Conservation (phyloP, 495 filamentous ascomycete species). For the Aspergillus cavernicola region DNA sequence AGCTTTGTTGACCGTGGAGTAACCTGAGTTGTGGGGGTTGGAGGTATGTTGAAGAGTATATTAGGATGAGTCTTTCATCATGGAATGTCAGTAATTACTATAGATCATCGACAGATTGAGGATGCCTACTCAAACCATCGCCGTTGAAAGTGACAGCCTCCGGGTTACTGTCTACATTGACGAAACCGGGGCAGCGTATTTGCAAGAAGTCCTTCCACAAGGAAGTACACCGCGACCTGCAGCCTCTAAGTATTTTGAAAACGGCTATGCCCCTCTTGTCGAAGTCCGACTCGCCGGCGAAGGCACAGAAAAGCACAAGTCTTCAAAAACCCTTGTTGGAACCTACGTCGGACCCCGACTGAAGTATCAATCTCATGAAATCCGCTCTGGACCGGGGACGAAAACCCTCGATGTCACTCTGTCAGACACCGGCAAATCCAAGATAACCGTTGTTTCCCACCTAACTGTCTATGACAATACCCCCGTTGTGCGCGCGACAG, state of each 20-base stretch:
- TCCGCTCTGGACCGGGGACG: neutral
- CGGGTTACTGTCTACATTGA: slow-evolving; percentile 5
- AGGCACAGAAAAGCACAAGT: slow-evolving; percentile 17
- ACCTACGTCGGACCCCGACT: slow-evolving; percentile 15
- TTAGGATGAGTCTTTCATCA: too few species aligned
- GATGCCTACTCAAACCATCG: slow-evolving; percentile 8
- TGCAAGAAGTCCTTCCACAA: slow-evolving; percentile 4
- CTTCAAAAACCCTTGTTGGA: slow-evolving; percentile 17
- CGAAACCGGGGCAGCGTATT: slow-evolving; percentile 2
- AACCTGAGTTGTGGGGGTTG: too few species aligned
- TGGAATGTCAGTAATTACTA: too few species aligned
- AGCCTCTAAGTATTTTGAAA: slow-evolving; percentile 7
- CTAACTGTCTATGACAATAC: slow-evolving; percentile 10
- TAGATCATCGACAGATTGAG: too few species aligned
- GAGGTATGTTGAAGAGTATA: too few species aligned
- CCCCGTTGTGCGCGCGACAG: slow-evolving; percentile 10
- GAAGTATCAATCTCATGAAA: slow-evolving; percentile 10
- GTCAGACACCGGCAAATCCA: neutral
- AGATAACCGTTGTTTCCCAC: slow-evolving; percentile 8
- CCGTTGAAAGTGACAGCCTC: slow-evolving; percentile 2
- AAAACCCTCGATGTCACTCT: slow-evolving; percentile 8
- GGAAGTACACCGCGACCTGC: neutral
- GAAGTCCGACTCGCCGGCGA: slow-evolving; percentile 19
- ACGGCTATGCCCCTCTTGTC: slow-evolving; percentile 14
- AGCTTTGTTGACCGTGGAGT: neutral